These are phyloP conservation scores for Paraconiothyrium sp. DNA, from an alignment of 2,329 filamentous ascomycete species.

Conservation along the genomic window DNA sequence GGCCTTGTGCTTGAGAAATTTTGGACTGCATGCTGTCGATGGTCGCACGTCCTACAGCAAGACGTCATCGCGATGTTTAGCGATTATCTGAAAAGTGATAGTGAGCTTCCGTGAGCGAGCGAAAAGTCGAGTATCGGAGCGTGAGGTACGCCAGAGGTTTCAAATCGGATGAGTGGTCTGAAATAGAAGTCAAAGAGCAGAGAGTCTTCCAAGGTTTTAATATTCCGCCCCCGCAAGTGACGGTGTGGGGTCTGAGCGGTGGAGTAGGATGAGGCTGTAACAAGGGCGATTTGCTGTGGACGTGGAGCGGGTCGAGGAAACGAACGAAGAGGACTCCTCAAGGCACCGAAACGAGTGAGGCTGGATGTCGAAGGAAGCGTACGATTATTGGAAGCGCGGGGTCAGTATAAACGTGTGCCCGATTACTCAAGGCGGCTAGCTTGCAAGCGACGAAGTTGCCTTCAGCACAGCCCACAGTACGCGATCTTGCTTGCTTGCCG, in stretches of 20 bases:
- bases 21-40: slow-evolving; percentile 34
- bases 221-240: slow-evolving; percentile 3
- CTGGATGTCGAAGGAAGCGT: background rate
- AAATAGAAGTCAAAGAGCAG: background rate
- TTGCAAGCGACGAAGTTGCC: slow-evolving; percentile 7
- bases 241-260: slow-evolving; percentile 13
- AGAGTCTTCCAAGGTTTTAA: background rate
- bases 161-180: background rate
- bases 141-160: background rate
- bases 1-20: slow-evolving; percentile 21
- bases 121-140: background rate
- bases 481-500: slow-evolving; percentile 1
- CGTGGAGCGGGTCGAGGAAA: slow-evolving; percentile 12
- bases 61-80: slow-evolving; percentile 22
- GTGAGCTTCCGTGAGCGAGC: slow-evolving; percentile 6
- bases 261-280: slow-evolving; percentile 18
- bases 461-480: slow-evolving; percentile 2
- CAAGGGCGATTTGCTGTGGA: slow-evolving; percentile 19
- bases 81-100: slow-evolving; percentile 5
- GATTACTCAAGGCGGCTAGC: slow-evolving; percentile 7
- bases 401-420: slow-evolving; percentile 6
- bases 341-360: slow-evolving; percentile 7
- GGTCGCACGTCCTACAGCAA: slow-evolving; percentile 40
- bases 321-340: slow-evolving; percentile 4
- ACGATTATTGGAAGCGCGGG: background rate